Percentiles rank a stretch among this genome's conserved stretches.
Conservation (phyloP, 1,284 basidiomycete genomes). For the Polyporus tsugae region DNA sequence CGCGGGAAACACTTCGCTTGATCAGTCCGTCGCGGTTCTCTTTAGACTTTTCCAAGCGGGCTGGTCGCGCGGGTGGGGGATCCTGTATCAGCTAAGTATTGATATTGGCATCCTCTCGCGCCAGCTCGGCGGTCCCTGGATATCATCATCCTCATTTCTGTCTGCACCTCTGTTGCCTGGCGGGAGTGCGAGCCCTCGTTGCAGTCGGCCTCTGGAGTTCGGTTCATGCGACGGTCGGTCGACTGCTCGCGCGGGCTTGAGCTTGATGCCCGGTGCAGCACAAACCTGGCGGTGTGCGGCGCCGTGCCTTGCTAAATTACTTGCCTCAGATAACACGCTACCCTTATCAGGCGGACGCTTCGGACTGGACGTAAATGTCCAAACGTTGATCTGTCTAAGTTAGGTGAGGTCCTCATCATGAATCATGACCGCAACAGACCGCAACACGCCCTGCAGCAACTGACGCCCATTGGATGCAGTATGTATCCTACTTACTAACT, state of each 20-base stretch:
- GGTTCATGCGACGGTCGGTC: too few species aligned
- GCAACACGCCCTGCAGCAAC: not conserved
- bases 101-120: not conserved
- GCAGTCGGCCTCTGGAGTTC: too few species aligned
- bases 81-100: not conserved
- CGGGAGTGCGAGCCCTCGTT: too few species aligned
- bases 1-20: not conserved
- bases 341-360: not conserved
- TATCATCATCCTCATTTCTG: not conserved
- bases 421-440: not conserved
- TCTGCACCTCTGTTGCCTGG: not conserved
- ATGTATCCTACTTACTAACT: not conserved
- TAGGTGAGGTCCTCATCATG: not conserved
- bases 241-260: not conserved
- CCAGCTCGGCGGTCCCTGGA: too few species aligned
- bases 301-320: not conserved
- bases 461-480: not conserved
- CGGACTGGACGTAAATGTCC: not conserved
- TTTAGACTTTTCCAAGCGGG: not conserved
- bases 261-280: not conserved
- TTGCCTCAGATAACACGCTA: not conserved
- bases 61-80: not conserved
- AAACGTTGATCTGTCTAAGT: slow-evolving; percentile 5
- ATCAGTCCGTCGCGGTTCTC: not conserved
- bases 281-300: not conserved